Percentiles rank a stretch among this genome's conserved stretches.
These are phyloP conservation scores for Tuber microsphaerosporum DNA, from an alignment of 495 filamentous ascomycete species.

Conservation along the genomic window DNA sequence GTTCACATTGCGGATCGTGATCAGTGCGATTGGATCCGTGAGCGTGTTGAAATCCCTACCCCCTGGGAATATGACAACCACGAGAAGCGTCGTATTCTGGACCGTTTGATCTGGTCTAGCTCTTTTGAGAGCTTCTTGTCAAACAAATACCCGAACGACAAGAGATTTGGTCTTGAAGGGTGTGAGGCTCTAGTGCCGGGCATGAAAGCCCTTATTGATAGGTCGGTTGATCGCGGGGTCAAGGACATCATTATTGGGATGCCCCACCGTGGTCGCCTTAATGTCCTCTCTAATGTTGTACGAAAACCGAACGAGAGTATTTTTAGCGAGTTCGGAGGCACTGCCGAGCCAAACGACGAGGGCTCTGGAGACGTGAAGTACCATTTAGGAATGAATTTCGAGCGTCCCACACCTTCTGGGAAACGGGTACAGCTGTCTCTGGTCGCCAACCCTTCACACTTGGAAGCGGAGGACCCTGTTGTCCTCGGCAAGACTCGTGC, in stretches of 20 bases:
- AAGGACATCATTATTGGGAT: slow-evolving; percentile 99
- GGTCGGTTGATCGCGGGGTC: slow-evolving; percentile 94
- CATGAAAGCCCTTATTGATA: slow-evolving; percentile 98
- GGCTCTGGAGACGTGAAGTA: slow-evolving; percentile 99
- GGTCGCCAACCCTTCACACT: slow-evolving; percentile 95
- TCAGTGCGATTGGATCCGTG: slow-evolving; percentile 95
- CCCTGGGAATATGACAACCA: slow-evolving; percentile 94
- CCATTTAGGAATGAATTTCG: slow-evolving; percentile 99
- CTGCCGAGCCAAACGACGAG: slow-evolving; percentile 80
- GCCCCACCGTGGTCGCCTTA: slow-evolving; percentile 97
- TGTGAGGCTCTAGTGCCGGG: slow-evolving; percentile 93
- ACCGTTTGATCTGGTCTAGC: slow-evolving; percentile 95
- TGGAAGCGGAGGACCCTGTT: slow-evolving; percentile 97
- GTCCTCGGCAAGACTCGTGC: slow-evolving; percentile 94
- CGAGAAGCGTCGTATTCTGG: slow-evolving; percentile 93
- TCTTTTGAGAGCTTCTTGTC: slow-evolving; percentile 92
- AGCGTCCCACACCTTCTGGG: slow-evolving; percentile 93
- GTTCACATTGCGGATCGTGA: slow-evolving; percentile 97
- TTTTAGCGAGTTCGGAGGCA: slow-evolving; percentile 94
- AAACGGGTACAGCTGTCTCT: slow-evolving; percentile 97
- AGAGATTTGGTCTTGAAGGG: slow-evolving; percentile 95
- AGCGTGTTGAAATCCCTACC: slow-evolving; percentile 85
- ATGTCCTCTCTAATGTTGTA: slow-evolving; percentile 96
- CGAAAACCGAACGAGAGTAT: slow-evolving; percentile 98
- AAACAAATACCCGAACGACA: slow-evolving; percentile 98